Conservation (phyloP, 2,329 filamentous ascomycete genomes). For the Exophiala sp. region DNA sequence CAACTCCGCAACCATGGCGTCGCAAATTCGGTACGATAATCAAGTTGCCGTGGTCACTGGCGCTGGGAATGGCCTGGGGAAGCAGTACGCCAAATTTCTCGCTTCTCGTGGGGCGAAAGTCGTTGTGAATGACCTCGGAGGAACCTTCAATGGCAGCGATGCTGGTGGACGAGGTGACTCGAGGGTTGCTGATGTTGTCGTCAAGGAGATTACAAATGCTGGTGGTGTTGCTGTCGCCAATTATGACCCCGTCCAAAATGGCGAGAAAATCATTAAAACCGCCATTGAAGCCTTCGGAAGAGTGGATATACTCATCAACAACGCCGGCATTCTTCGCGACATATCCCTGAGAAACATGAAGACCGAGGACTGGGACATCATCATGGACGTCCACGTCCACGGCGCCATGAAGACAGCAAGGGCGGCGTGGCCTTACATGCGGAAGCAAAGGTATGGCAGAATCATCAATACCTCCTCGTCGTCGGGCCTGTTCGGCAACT, state of each 20-base stretch:
- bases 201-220: constrained; percentile 60
- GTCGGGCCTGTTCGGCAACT: constrained; percentile 89
- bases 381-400: constrained; percentile 86
- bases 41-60: constrained; percentile 86
- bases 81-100: constrained; percentile 82
- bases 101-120: constrained; percentile 86
- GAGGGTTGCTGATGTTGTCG: constrained; percentile 59
- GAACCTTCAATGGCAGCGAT: constrained; percentile 87
- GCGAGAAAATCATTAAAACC: constrained; percentile 67
- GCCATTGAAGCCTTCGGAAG: constrained; percentile 21
- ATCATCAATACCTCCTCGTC: constrained; percentile 95
- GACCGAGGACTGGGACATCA: constrained; percentile 92
- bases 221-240: constrained; percentile 96
- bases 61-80: constrained; percentile 76
- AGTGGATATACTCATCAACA: constrained; percentile 29
- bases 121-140: constrained; percentile 94
- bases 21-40: constrained; percentile 75
- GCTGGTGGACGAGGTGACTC: constrained; percentile 66
- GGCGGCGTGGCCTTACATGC: constrained; percentile 94
- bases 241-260: constrained; percentile 79
- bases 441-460: constrained; percentile 96
- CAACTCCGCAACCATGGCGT: constrained; percentile 45
- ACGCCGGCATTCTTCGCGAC: constrained; percentile 62
- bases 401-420: constrained; percentile 92
- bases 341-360: constrained; percentile 98